phyloP scores from a whole-genome alignment of 495 filamentous ascomycete species.

The Achaetomiella virescens region DNA sequence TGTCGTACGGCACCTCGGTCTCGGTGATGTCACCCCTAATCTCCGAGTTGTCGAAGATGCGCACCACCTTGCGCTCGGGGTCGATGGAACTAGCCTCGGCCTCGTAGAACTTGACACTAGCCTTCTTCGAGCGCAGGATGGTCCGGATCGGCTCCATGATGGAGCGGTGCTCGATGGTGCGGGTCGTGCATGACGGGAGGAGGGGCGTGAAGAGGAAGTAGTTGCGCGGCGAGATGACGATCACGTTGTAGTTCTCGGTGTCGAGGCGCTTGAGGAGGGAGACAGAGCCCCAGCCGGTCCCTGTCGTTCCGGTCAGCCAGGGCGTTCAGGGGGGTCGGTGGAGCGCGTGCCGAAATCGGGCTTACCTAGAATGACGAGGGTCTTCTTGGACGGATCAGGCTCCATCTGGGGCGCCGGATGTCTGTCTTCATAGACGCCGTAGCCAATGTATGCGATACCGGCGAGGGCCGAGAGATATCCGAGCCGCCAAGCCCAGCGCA shows the following conservation, averaged over 20 bases:
- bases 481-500: slow-evolving; percentile 61
- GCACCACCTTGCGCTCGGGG: slow-evolving; percentile 77
- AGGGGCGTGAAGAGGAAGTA: slow-evolving; percentile 99
- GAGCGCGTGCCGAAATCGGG: background rate
- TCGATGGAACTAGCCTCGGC: slow-evolving; percentile 97
- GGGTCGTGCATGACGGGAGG: slow-evolving; percentile 92
- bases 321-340: background rate
- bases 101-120: slow-evolving; percentile 91
- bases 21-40: slow-evolving; percentile 76
- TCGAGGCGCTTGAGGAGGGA: slow-evolving; percentile 97
- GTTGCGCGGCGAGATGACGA: slow-evolving; percentile 93
- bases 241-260: slow-evolving; percentile 96
- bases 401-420: slow-evolving; percentile 74
- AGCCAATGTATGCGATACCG: slow-evolving; percentile 64
- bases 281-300: slow-evolving; percentile 94
- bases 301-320: slow-evolving; percentile 38
- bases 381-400: slow-evolving; percentile 90
- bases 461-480: slow-evolving; percentile 64
- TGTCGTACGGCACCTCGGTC: slow-evolving; percentile 94
- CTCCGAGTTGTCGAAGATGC: slow-evolving; percentile 87
- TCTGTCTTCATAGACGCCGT: slow-evolving; percentile 72
- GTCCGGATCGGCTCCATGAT: slow-evolving; percentile 99
- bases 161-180: slow-evolving; percentile 94
- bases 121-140: slow-evolving; percentile 88
- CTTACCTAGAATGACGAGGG: slow-evolving; percentile 90